Evolutionary conservation across 768 basidiomycete genomes (phyloP).

Genomic region (Trametes cingulata): DNA sequence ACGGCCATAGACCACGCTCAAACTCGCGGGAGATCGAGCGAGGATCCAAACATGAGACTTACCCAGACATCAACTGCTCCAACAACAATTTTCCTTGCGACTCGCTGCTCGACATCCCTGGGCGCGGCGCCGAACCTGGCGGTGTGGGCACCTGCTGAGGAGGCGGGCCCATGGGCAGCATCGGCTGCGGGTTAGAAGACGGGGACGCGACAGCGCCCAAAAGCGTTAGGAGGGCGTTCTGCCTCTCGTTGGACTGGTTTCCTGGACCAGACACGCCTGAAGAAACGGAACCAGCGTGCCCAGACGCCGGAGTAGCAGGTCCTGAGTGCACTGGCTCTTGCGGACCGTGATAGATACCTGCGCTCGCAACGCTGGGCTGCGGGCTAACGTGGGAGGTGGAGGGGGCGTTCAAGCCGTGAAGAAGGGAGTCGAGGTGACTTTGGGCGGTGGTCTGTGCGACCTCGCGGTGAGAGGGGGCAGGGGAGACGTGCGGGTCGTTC

Average conservation of each 20-base stretch:
- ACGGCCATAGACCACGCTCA: neutral
- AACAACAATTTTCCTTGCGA: slow-evolving; percentile 72
- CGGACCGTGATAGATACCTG: slow-evolving; percentile 28
- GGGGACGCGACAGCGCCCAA: slow-evolving; percentile 54
- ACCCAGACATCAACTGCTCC: slow-evolving; percentile 84
- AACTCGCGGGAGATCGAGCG: slow-evolving; percentile 1
- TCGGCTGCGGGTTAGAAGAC: slow-evolving; percentile 29
- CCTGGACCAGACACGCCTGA: slow-evolving; percentile 40
- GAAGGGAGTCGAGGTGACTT: slow-evolving; percentile 67
- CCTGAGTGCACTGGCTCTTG: slow-evolving; percentile 40
- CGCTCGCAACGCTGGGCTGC: slow-evolving; percentile 31
- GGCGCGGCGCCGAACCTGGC: slow-evolving; percentile 54
- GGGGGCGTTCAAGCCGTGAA: slow-evolving; percentile 51
- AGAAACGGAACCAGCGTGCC: slow-evolving; percentile 41
- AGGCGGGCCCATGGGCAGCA: slow-evolving; percentile 29
- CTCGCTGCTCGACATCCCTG: slow-evolving; percentile 57
- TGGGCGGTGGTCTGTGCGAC: slow-evolving; percentile 48
- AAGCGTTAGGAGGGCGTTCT: slow-evolving; percentile 74
- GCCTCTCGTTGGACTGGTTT: slow-evolving; percentile 57
- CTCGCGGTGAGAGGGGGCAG: slow-evolving; percentile 37
- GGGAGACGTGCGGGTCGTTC: slow-evolving; percentile 36
- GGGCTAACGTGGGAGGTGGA: slow-evolving; percentile 40
- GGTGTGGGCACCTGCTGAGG: slow-evolving; percentile 72
- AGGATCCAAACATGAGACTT: slow-evolving; percentile 35
- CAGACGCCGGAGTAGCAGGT: slow-evolving; percentile 43